phyloP scores from a whole-genome alignment of 202 grass and related monocot genomes.

The Carex arenaria region DNA sequence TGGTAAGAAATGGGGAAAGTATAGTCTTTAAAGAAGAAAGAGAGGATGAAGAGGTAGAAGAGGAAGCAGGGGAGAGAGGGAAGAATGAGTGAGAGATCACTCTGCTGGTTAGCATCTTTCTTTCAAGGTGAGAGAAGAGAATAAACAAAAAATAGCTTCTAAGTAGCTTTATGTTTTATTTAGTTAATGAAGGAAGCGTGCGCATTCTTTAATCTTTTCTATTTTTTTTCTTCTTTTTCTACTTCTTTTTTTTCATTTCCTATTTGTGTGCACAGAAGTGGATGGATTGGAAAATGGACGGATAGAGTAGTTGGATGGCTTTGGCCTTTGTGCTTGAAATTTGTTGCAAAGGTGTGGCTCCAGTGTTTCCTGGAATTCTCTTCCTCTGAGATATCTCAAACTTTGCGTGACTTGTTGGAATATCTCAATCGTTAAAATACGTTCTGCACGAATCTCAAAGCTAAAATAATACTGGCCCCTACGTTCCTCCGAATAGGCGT shows the following conservation, averaged over 20 bases:
- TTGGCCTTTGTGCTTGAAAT: constrained; percentile 20
- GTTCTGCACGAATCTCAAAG: too few relatives aligned
- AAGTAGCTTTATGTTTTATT: not conserved
- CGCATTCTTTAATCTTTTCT: not conserved
- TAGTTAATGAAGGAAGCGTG: not conserved
- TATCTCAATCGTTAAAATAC: too few relatives aligned
- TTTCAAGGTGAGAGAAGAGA: not conserved
- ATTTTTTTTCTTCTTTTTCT: not conserved
- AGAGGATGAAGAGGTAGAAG: constrained; percentile 32
- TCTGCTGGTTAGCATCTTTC: constrained; percentile 17
- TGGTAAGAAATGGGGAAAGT: constrained; percentile 18
- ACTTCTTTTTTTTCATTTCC: not conserved
- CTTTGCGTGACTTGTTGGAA: too few relatives aligned
- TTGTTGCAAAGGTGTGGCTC: constrained; percentile 17
- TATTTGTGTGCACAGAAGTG: constrained; percentile 1
- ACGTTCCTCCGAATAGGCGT: too few relatives aligned
- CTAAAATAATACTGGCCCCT: too few relatives aligned
- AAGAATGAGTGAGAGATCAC: constrained; percentile 47
- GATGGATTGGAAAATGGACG: constrained; percentile 33
- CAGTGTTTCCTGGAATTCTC: not conserved
- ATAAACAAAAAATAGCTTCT: not conserved
- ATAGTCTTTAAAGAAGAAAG: constrained; percentile 29
- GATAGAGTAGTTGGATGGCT: constrained; percentile 22
- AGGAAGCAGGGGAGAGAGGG: constrained; percentile 37
- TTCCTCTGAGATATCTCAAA: too few relatives aligned